Base-by-base conservation (phyloP, 2,329 filamentous ascomycete genomes). In the Bimuria novae-zelandiae region DNA sequence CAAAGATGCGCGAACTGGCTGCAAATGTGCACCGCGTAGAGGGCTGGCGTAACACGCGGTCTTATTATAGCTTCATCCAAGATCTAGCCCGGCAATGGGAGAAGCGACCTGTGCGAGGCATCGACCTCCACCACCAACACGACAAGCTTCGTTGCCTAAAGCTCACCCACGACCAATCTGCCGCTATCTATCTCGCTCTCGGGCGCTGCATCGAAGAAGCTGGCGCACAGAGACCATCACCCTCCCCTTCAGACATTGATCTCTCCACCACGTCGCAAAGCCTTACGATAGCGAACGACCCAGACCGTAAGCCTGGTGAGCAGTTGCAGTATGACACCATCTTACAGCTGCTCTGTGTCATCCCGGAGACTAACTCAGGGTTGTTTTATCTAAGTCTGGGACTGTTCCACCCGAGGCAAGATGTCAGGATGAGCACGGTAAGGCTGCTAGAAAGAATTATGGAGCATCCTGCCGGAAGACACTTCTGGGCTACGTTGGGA, bases 21-120 rank as follows among this genome's bases (percentile, higher is more conserved):
- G 93, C 92, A 3, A 96, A 96, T 56, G 91, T 94, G 41, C 91
- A 90, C 52, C 84, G 94, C 51, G 95, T 99, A 56, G 94, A 99
- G 77, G 94, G 93, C 51, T 99, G 94, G 94, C 86, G 94, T 62
- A 95, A 91, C 59, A 97, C 94, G 1, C 83, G 94, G 55, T 96
- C 90, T 67, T 99, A 99, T 71, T 96, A 95, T 76, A 92, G 90
- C 61, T 97, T 91, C 70, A 93, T 97, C 59, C 90, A 96, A 41
- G 74, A 76, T 54, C 59, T 75, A 0, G 74, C 71, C 25, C 57
- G 67, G 22, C 49, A 60, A 12, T 76, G 74, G 74, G 65, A 68
- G 12, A 70, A 68, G 43, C 54, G 85, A 35, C 88, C 90, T 1
- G 81, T 93, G 36, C 89, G 91, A 60, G 84, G 86, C n/a, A 80